phyloP scores from a whole-genome alignment of 2,329 filamentous ascomycete genomes.

The Diaporthe sp. region DNA sequence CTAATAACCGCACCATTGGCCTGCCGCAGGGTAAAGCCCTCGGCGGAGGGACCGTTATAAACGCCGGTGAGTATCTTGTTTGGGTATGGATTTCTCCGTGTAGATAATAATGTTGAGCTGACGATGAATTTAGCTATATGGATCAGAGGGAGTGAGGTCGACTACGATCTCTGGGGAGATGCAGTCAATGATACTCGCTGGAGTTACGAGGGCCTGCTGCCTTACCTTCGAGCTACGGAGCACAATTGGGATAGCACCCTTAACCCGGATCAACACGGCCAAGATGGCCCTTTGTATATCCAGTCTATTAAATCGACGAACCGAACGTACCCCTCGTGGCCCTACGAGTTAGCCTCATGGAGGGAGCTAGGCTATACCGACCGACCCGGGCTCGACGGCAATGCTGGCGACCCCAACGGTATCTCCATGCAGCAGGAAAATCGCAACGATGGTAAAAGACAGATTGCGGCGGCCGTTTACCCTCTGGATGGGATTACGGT shows the following conservation, averaged over 20 bases:
- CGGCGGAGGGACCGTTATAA: conserved; percentile 53
- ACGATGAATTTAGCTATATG: conserved; percentile 42
- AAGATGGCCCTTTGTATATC: conserved; percentile 42
- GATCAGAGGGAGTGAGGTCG: conserved; percentile 55
- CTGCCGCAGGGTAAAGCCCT: conserved; percentile 51
- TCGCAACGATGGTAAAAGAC: conserved; percentile 39
- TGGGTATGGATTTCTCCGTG: not conserved
- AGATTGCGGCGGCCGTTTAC: conserved; percentile 41
- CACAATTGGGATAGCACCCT: conserved; percentile 41
- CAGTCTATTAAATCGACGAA: conserved; percentile 45
- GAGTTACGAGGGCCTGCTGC: conserved; percentile 55
- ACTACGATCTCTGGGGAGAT: conserved; percentile 59
- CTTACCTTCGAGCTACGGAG: conserved; percentile 56
- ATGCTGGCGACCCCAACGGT: conserved; percentile 44
- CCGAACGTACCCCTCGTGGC: conserved; percentile 52
- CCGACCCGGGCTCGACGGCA: conserved; percentile 41
- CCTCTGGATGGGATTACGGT: not conserved
- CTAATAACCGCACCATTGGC: conserved; percentile 43
- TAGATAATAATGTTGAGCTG: not conserved
- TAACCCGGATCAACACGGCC: not conserved
- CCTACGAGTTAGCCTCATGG: conserved; percentile 49
- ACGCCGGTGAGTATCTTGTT: conserved; percentile 44
- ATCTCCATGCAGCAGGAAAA: conserved; percentile 46
- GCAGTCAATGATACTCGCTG: conserved; percentile 53
- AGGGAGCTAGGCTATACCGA: conserved; percentile 47